Evolutionary conservation across 305 asterid species (phyloP).

Genomic region (Plantago rigida): DNA sequence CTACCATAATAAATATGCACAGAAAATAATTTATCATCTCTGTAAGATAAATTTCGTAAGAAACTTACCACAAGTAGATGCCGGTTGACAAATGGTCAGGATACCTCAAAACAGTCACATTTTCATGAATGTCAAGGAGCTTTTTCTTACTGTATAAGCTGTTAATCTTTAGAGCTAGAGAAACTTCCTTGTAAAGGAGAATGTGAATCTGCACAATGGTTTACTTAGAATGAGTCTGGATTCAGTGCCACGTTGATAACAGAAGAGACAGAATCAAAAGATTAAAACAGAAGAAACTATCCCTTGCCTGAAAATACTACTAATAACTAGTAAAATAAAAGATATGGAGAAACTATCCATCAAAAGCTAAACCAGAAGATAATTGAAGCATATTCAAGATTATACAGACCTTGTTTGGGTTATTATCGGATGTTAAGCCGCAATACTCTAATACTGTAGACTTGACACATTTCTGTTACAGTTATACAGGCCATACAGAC

Average conservation of each 20-base stretch:
- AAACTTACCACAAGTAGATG: slow-evolving; percentile 67
- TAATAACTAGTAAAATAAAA: too few species aligned
- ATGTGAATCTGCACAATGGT: slow-evolving; percentile 61
- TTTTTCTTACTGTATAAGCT: slow-evolving; percentile 71
- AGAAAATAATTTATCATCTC: not conserved
- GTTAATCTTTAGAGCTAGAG: slow-evolving; percentile 84
- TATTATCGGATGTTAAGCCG: not conserved
- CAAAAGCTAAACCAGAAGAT: slow-evolving; percentile 3
- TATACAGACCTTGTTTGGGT: slow-evolving; percentile 3
- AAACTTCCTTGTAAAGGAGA: slow-evolving; percentile 93
- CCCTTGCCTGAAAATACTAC: not conserved
- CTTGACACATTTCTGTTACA: too few species aligned
- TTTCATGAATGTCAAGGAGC: slow-evolving; percentile 78
- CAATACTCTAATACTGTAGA: not conserved
- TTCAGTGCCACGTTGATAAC: not conserved
- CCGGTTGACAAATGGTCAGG: slow-evolving; percentile 85
- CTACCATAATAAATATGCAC: not conserved
- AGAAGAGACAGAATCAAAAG: slow-evolving; percentile 10
- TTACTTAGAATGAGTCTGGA: not conserved
- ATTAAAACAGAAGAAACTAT: slow-evolving; percentile 9
- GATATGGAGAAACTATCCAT: not conserved
- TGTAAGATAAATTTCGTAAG: slow-evolving; percentile 18
- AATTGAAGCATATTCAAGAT: too few species aligned
- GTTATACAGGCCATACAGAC: too few species aligned
- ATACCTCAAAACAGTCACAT: slow-evolving; percentile 69